These are phyloP conservation scores for Vitis hybrid DNA, from an alignment of 177 flowering plant genomes.

Conservation along the genomic window DNA sequence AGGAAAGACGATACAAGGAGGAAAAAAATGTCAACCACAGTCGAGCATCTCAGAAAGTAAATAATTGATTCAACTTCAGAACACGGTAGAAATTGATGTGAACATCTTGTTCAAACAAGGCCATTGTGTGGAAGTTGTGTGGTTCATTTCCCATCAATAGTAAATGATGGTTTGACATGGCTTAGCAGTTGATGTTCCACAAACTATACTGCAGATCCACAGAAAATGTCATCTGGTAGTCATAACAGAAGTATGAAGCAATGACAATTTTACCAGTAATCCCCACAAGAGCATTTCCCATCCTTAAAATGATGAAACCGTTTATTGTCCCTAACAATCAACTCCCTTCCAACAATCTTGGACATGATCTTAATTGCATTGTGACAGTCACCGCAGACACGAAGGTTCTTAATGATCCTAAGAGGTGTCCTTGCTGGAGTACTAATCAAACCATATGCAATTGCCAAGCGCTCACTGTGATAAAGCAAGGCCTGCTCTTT, in stretches of 20 bases:
- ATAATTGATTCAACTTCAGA: too few species aligned
- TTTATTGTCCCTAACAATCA: constrained; percentile 89
- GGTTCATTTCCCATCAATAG: constrained; percentile 1
- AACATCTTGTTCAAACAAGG: too few species aligned
- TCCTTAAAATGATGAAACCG: constrained; percentile 91
- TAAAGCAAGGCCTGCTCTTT: constrained; percentile 90
- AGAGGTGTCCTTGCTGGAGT: constrained; percentile 82
- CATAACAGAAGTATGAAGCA: neutral
- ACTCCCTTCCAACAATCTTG: constrained; percentile 79
- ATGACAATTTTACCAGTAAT: constrained; percentile 61
- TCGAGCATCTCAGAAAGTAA: too few species aligned
- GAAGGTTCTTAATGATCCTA: constrained; percentile 85
- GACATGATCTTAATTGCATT: constrained; percentile 95
- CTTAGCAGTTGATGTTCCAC: constrained; percentile 2
- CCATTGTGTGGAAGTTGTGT: too few species aligned
- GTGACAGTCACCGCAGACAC: constrained; percentile 86
- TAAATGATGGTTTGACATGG: neutral
- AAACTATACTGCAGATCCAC: neutral
- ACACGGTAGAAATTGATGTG: too few species aligned
- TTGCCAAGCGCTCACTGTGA: constrained; percentile 88
- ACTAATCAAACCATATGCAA: constrained; percentile 83
- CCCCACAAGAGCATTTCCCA: constrained; percentile 87
- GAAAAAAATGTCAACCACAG: too few species aligned
- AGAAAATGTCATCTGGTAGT: neutral
- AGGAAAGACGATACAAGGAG: too few species aligned